Base-by-base conservation (phyloP, 805 yeast genomes). In the Phaffomyces opuntiae region DNA sequence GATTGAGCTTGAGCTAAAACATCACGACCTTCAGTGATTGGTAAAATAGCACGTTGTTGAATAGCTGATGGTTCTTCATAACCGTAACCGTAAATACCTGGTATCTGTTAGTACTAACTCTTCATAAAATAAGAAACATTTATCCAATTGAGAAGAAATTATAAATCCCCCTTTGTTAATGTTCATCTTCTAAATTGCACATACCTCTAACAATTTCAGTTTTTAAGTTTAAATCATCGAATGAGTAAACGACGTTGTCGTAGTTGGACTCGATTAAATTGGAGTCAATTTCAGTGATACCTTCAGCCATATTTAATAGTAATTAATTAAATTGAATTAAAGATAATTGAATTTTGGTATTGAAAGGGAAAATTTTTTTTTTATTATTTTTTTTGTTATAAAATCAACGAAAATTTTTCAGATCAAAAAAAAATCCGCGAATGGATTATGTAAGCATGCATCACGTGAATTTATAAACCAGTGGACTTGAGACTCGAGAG, bases 1-100 rank as follows among this genome's bases (percentile, higher is more conserved):
- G 96, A 88, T 75, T 91, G 99, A 53, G 99, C 98, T 74, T 91
- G 99, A 54, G 98, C 99, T 57, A 91, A 81, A 49, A 89, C 95
- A 71, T 91, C 98, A 69, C 88, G 84, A 52, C 96, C 96, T 67
- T 83, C 85, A 62, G 87, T 83, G 67, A 93, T 90, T 69, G 96
- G 99, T 71, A 84, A 74, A 60, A 91, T 93, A 54, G 99, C 99
- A 71, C 99, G 83, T 68, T 88, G 93, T 76, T 91, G 99, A 74
- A 91, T 93, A 49, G 98, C 90, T 49, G 97, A 89, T 59, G 99
- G 99, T 50, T 77, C 77, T 74, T 90, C 97, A 72, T 87, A 93
- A 73, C 98, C 97, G 74, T 84, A 86, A 61, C 85, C 89, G 67
- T 78, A 88, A 60, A 87, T 79, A 63, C 87, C 81, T 73, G 68